A percentile compares a stretch with the other conserved stretches of the same genome.
These are phyloP conservation scores for Gossypium davidsonii DNA, from an alignment of 441 rosid genomes.

Conservation along the genomic window DNA sequence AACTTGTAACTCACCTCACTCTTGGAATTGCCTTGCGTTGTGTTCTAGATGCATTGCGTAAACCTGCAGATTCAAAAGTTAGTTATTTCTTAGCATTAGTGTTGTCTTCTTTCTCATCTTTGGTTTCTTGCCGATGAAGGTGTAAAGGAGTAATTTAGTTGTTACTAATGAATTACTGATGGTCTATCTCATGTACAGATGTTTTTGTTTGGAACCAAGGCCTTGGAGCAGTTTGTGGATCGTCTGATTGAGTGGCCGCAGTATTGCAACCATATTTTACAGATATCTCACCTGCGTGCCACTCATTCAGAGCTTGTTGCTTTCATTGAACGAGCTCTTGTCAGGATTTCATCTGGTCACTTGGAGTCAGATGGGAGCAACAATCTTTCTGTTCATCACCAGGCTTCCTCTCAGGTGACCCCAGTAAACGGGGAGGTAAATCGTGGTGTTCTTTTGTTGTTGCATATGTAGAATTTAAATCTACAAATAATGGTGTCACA, in stretches of 20 bases:
- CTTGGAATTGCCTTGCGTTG: conserved; percentile 95
- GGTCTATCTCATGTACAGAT: conserved; percentile 47
- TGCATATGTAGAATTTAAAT: background rate
- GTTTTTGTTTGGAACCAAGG: conserved; percentile 96
- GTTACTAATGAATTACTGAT: conserved; percentile 8
- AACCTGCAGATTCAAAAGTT: conserved; percentile 98
- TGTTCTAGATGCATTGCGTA: conserved; percentile 92
- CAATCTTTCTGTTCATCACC: conserved; percentile 42
- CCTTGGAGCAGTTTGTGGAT: conserved; percentile 94
- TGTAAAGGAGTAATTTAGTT: conserved; percentile 3
- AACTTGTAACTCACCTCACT: conserved; percentile 86
- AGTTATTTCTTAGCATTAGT: conserved; percentile 4
- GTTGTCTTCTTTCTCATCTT: conserved; percentile 3
- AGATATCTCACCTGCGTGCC: conserved; percentile 90
- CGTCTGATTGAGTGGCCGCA: conserved; percentile 98
- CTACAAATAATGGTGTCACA: background rate
- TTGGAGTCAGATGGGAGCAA: conserved; percentile 57
- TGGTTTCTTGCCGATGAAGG: background rate
- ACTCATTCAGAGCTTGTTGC: conserved; percentile 86
- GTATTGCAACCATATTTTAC: conserved; percentile 95
- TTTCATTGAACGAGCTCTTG: conserved; percentile 82
- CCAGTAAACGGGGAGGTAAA: conserved; percentile 69
- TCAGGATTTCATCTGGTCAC: conserved; percentile 81
- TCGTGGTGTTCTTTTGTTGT: background rate
- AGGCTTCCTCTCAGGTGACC: conserved; percentile 44